Evolutionary conservation across 139 green algal species (phyloP).

Genomic region (Eudorina sp.): DNA sequence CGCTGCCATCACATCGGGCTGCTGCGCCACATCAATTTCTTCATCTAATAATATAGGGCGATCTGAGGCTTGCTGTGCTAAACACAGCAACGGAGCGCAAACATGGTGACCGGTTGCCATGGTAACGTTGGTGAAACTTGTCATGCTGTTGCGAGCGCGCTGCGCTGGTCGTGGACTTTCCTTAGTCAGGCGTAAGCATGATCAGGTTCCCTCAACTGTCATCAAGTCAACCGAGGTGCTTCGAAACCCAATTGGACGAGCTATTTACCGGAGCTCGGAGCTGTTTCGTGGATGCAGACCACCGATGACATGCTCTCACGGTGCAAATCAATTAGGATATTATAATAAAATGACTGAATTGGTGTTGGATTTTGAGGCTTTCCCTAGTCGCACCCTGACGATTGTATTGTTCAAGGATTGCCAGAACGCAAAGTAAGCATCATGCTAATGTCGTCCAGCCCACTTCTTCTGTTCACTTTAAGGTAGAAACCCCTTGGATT

Average conservation of each 20-base stretch:
- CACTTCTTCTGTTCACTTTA: too few species aligned
- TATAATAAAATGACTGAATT: background rate
- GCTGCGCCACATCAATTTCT: background rate
- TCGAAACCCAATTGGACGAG: too few species aligned
- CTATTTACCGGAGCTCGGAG: too few species aligned
- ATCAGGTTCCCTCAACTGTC: too few species aligned
- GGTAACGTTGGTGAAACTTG: too few species aligned
- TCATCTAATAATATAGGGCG: slow-evolving; percentile 46
- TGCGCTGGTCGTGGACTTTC: too few species aligned
- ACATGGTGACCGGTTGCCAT: slow-evolving; percentile 41
- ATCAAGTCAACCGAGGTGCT: too few species aligned
- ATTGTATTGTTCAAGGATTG: slow-evolving; percentile 7
- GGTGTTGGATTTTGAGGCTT: background rate
- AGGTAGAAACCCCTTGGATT: background rate
- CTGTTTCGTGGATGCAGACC: too few species aligned
- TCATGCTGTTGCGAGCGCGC: too few species aligned
- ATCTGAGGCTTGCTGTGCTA: slow-evolving; percentile 2
- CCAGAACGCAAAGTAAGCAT: slow-evolving; percentile 26
- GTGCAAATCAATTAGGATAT: too few species aligned
- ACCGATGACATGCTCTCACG: too few species aligned
- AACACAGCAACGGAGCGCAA: slow-evolving; percentile 45
- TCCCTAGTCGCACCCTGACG: slow-evolving; percentile 13
- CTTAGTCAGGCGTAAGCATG: too few species aligned
- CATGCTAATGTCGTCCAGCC: background rate
- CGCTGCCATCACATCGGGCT: background rate